Evolutionary conservation across 257 asterid genomes (phyloP), one percentile per base, ranked within the genome.

Genomic region (Paulownia fortunei): DNA sequence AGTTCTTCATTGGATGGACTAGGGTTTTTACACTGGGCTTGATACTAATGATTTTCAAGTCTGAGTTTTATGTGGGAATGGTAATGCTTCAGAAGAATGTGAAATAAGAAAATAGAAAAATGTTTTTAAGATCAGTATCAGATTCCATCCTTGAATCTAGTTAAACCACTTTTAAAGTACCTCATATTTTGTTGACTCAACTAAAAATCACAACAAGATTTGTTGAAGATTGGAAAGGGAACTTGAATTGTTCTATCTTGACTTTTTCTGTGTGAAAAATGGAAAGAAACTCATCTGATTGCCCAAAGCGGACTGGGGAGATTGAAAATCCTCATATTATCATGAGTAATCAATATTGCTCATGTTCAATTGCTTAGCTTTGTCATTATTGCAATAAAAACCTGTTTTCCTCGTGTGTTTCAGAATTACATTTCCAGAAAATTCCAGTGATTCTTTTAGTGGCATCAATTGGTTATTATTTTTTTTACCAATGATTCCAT

Each of bases 1-100:
- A 32, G 37, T 73, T 75, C 49, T 47, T 15, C 8, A 24, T 44
- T 61, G 76, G 62, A 47, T 61, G 76, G 69, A 54, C 73, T 78
- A 61, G 69, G 75, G 71, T 73, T 74, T 62, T 47, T 30, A 44
- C 23, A 36, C 24, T 47, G 47, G 21, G 23, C 21, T 61, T 78
- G 59, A 37, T 76, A 39, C 72, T 69, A 1, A 59, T 41, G 70
- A 42, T 52, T 55, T 78, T 69, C 69, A 54, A 59, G 32, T 62
- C 15, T 6, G 60, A 60, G 23, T 52, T 66, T 51, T 71, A 72
- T 60, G 76, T 46, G 3, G 61, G 26, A 63, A 60, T 16, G 27
- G 24, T 76, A 68, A 73, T 37, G 74, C 63, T 37, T 78, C 60
- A 21, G 46, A 26, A 72, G 52, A 65, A 55, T 8, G 54, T 54